phyloP scores from a whole-genome alignment of 257 asterid species.

The Solanum ossicruentum region DNA sequence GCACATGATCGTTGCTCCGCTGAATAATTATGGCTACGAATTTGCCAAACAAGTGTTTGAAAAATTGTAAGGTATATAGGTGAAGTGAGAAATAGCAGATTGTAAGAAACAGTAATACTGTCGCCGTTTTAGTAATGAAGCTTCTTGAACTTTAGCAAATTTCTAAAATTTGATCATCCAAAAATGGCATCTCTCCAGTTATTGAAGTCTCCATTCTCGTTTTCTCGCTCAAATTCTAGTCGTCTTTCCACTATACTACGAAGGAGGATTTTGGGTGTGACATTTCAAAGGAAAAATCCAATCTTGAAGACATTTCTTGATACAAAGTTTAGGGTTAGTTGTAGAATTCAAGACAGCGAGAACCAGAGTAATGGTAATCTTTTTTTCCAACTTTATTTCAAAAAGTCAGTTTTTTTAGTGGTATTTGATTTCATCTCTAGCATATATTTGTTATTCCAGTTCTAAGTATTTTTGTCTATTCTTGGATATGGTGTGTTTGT shows the following conservation, averaged over 20 bases:
- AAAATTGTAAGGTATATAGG: not conserved
- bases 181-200: constrained; percentile 58
- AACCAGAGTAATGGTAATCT: constrained; percentile 42
- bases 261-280: constrained; percentile 5
- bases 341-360: constrained; percentile 36
- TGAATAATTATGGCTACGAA: not conserved
- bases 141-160: not conserved
- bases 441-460: not conserved
- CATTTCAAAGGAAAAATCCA: constrained; percentile 14
- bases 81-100: not conserved
- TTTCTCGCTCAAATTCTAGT: constrained; percentile 18
- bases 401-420: not conserved
- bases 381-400: not conserved
- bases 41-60: not conserved
- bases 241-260: not conserved
- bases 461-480: not conserved
- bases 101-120: not conserved
- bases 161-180: not conserved
- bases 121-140: not conserved
- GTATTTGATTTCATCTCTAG: not conserved
- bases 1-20: not conserved
- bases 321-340: constrained; percentile 30
- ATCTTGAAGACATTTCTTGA: constrained; percentile 13
- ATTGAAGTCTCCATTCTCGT: constrained; percentile 22
- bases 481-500: not conserved